Base-by-base conservation (phyloP, 179 eudicot species). In the Pouteria campechiana region DNA sequence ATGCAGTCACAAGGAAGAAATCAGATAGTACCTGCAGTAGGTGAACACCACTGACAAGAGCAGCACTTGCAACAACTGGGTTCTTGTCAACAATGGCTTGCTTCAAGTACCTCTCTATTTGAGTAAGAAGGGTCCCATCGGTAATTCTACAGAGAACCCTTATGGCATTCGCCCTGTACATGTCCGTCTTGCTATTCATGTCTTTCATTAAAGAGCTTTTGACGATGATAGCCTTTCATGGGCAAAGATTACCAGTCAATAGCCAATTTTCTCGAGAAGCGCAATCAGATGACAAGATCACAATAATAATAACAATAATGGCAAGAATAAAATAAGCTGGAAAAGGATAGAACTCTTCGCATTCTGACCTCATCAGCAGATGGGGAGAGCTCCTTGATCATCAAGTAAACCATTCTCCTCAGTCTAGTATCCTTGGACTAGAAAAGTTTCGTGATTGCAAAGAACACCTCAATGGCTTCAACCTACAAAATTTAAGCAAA, bases 1-100 rank as follows among this genome's bases (percentile, higher is more conserved):
- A n/a, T n/a, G n/a, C n/a, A n/a, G n/a, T n/a, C 13, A 36, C n/a
- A n/a, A n/a, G n/a, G n/a, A 44, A 21, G 39, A 19, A 29, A 17
- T 9, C 4, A 20, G 3, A 22, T 3, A n/a, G 13, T 59, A 87
- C 99, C 99, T 92, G 94, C 44, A 92, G 83, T 74, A 92, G 66
- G 72, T 82, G 94, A 50, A 76, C 82, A 4, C 96, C 94, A 51
- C 98, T 86, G 54, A 90, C 96, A 65, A 90, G 81, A 22, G 96
- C 94, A 37, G 98, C 98, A 86, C 96, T 90, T 24, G 96, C 76
- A 72, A 92, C 94, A 46, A 82, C 94, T 52, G 96, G 98, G 58
- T 87, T 92, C 70, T 92, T 83, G 68, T 92, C 99, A 43, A 87
- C 94, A 45, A 87, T 80, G 28, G 94, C 99, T 60, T 92, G 96